Evolutionary conservation across 1,284 basidiomycete genomes (phyloP), one percentile per base, ranked within the genome.

Genomic region (Cystobasidium pallidum): DNA sequence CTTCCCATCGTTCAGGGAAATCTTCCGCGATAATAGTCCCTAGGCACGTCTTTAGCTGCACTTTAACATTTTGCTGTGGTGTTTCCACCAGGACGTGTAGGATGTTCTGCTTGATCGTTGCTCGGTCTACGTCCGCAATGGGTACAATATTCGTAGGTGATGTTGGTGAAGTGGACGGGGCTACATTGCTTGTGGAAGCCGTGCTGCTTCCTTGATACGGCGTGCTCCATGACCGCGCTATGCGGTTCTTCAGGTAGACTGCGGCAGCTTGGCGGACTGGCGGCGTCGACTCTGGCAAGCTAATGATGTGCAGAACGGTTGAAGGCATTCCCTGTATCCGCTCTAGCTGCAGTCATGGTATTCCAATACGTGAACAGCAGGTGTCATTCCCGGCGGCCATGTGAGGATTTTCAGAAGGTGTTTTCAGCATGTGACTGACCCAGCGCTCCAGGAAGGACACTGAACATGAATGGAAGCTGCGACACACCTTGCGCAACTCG

Each of bases 201-300:
- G 11, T 28, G 26, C n/a, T 32, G 80, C 57, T 86, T 85, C n/a
- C 11, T 1, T n/a, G 11, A 21, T 24, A n/a, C 11, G 65, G 36
- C 21, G 47, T 32, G 30, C 47, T 58, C 74, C 74, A 72, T 28
- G 71, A 61, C n/a, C 62, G 57, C 34, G 62, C 21, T 63, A 78
- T 62, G 78, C 91, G 88, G 81, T 93, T 93, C 82, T 93, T 93
- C 77, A 93, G 84, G 85, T 88, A 93, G 26, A 93, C 89, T 15
- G 88, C 85, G 74, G 88, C 88, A 0, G 91, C 73, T 49, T 74
- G 73, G 3, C 64, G 62, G 41, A 64, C 49, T 7, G 54, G 32
- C 13, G 57, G 41, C n/a, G 62, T 47, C 41, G 43, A 62, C 8
- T 68, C 66, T 6, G 75, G 57, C 28, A 72, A 88, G 74, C 87